Evolutionary conservation across 768 basidiomycete genomes (phyloP).

Genomic region (Lactifluus hygrophoroides): DNA sequence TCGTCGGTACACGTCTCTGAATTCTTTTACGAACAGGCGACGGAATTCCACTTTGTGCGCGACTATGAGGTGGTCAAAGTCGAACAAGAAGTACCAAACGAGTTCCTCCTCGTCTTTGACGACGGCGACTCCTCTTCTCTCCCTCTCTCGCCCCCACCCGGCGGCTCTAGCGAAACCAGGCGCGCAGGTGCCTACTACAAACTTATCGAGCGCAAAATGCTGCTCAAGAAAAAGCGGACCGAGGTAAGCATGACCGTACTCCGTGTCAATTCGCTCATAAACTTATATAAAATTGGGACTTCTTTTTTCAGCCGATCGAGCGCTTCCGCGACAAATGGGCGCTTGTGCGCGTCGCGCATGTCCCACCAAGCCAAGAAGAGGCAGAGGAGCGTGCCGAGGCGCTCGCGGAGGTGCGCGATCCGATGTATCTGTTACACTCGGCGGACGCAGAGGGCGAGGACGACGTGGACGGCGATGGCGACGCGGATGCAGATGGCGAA

Average conservation of each 20-base stretch:
- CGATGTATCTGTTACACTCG: conserved; percentile 41
- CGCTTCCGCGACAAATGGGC: conserved; percentile 78
- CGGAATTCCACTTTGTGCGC: conserved; percentile 65
- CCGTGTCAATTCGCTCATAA: not conserved
- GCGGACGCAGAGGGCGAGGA: conserved; percentile 40
- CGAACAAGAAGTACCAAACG: conserved; percentile 79
- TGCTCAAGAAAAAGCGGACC: conserved; percentile 73
- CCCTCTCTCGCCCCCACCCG: conserved; percentile 15
- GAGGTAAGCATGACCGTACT: conserved; percentile 46
- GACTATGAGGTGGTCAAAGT: conserved; percentile 86
- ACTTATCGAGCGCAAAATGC: conserved; percentile 83
- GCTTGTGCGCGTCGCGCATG: conserved; percentile 63
- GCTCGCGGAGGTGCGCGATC: conserved; percentile 70
- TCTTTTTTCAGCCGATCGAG: conserved; percentile 47
- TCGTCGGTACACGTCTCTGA: too few species aligned
- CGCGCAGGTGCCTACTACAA: conserved; percentile 72
- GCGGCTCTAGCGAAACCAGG: conserved; percentile 25
- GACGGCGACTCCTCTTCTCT: conserved; percentile 28
- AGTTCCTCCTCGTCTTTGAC: conserved; percentile 70
- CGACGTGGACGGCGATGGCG: conserved; percentile 55
- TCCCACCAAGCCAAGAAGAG: conserved; percentile 64
- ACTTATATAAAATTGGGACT: not conserved
- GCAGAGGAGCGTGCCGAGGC: conserved; percentile 71
- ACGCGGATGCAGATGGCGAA: conserved; percentile 14
- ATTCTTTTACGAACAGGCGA: too few species aligned